phyloP scores from a whole-genome alignment of 2,329 filamentous ascomycete species.

The Geosmithia flava region DNA sequence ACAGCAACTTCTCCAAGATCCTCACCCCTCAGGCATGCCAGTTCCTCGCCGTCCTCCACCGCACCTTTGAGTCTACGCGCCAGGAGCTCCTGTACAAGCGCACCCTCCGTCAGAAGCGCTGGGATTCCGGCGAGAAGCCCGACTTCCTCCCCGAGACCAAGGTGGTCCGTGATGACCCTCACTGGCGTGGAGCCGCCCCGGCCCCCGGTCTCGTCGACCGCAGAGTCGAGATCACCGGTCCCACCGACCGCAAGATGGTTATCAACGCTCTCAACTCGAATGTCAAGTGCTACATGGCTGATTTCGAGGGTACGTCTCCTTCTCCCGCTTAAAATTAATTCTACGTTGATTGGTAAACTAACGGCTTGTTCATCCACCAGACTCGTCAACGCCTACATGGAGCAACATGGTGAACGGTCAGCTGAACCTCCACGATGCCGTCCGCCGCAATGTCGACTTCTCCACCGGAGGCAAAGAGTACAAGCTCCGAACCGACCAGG shows the following conservation, averaged over 20 bases:
- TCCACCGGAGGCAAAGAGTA: slow-evolving; percentile 81
- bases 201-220: slow-evolving; percentile 77
- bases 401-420: slow-evolving; percentile 92
- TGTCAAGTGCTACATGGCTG: slow-evolving; percentile 92
- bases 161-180: slow-evolving; percentile 75
- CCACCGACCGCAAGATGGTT: slow-evolving; percentile 88
- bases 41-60: slow-evolving; percentile 76
- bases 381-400: slow-evolving; percentile 82
- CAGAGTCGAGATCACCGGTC: slow-evolving; percentile 80
- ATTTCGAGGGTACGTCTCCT: slow-evolving; percentile 62
- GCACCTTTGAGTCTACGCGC: slow-evolving; percentile 72
- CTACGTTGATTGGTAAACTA: no score
- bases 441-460: slow-evolving; percentile 78
- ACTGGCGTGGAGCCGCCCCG: slow-evolving; percentile 75
- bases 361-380: no score
- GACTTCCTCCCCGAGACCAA: slow-evolving; percentile 84
- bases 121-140: slow-evolving; percentile 68
- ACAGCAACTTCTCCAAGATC: slow-evolving; percentile 65
- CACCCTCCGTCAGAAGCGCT: slow-evolving; percentile 66
- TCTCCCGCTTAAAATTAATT: no score
- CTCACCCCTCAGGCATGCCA: slow-evolving; percentile 70
- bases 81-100: slow-evolving; percentile 72
- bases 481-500: slow-evolving; percentile 76
- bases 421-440: slow-evolving; percentile 81
- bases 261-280: slow-evolving; percentile 83